Evolutionary conservation across 2,329 filamentous ascomycete genomes (phyloP).

Genomic region (Endothia cerciana): DNA sequence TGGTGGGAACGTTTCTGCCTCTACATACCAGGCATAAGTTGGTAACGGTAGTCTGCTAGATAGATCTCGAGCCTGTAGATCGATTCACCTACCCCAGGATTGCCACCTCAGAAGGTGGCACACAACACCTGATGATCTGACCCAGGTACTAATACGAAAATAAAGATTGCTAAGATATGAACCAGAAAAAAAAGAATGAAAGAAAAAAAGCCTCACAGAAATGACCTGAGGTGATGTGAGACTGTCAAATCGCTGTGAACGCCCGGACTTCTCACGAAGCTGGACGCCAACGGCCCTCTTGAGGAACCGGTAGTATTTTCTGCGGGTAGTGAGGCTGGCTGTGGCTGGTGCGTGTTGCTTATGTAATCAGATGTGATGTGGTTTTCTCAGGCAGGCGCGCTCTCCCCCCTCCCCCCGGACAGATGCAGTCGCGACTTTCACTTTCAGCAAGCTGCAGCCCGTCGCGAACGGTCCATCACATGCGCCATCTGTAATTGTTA

Average conservation of each 20-base stretch:
- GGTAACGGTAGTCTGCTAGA: slow-evolving; percentile 19
- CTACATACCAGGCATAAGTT: slow-evolving; percentile 92
- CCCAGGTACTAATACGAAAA: slow-evolving; percentile 27
- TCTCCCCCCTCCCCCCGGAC: too few relatives aligned
- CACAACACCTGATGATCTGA: slow-evolving; percentile 18
- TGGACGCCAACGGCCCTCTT: too few relatives aligned
- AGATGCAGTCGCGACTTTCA: slow-evolving; percentile 17
- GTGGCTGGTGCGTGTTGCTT: slow-evolving; percentile 13
- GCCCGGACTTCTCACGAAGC: too few relatives aligned
- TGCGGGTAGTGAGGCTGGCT: background rate
- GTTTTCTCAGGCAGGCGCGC: slow-evolving; percentile 11
- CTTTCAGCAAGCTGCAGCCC: slow-evolving; percentile 7
- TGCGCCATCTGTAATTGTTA: slow-evolving; percentile 23
- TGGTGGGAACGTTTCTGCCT: slow-evolving; percentile 95
- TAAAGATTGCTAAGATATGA: slow-evolving; percentile 9
- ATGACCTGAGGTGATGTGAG: background rate
- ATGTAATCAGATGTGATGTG: slow-evolving; percentile 14
- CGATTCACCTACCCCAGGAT: slow-evolving; percentile 15
- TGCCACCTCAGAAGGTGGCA: slow-evolving; percentile 21
- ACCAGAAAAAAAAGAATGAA: background rate
- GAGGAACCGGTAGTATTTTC: background rate
- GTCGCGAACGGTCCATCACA: slow-evolving; percentile 14
- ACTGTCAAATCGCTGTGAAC: background rate
- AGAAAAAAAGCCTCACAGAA: background rate
- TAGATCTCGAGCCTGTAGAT: slow-evolving; percentile 22